Conservation (phyloP, 371 early-diverging fungal species). For the Parasitella parasitica region DNA sequence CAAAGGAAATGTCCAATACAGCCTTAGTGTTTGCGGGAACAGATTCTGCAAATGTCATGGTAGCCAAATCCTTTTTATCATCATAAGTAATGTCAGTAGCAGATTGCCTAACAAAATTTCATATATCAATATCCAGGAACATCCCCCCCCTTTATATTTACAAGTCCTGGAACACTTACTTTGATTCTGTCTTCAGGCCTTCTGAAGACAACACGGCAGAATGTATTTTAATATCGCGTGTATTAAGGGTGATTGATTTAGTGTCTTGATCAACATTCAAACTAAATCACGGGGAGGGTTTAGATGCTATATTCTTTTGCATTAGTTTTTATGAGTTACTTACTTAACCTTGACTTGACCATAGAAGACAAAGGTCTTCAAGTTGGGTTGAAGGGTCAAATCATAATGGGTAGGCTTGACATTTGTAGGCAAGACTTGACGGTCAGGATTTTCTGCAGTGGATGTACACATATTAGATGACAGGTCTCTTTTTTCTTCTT, state of each 20-base stretch:
- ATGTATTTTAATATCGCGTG: slow-evolving; percentile 54
- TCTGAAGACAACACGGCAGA: slow-evolving; percentile 50
- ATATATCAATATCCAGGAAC: not conserved
- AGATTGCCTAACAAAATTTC: slow-evolving; percentile 43
- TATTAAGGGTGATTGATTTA: slow-evolving; percentile 63
- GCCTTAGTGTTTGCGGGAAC: slow-evolving; percentile 71
- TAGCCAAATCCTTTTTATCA: slow-evolving; percentile 68
- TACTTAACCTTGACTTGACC: slow-evolving; percentile 65
- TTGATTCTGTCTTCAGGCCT: slow-evolving; percentile 58
- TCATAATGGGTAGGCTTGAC: slow-evolving; percentile 76
- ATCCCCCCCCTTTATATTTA: not conserved
- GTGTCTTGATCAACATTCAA: slow-evolving; percentile 63
- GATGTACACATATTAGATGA: slow-evolving; percentile 22
- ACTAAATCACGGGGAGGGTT: slow-evolving; percentile 9
- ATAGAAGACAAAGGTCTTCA: slow-evolving; percentile 63
- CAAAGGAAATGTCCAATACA: slow-evolving; percentile 65
- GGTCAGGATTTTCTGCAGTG: slow-evolving; percentile 24
- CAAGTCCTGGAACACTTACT: slow-evolving; percentile 31
- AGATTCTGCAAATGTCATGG: slow-evolving; percentile 66
- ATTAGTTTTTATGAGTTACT: slow-evolving; percentile 6
- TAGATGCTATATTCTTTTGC: not conserved
- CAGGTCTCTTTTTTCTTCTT: not conserved
- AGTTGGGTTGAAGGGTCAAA: slow-evolving; percentile 66
- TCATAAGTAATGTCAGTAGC: slow-evolving; percentile 69
- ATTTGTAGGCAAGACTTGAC: slow-evolving; percentile 72